Evolutionary conservation across 202 grass and related monocot genomes (phyloP), one percentile per base, ranked within the genome.

Genomic region (Saccharum hybrid): DNA sequence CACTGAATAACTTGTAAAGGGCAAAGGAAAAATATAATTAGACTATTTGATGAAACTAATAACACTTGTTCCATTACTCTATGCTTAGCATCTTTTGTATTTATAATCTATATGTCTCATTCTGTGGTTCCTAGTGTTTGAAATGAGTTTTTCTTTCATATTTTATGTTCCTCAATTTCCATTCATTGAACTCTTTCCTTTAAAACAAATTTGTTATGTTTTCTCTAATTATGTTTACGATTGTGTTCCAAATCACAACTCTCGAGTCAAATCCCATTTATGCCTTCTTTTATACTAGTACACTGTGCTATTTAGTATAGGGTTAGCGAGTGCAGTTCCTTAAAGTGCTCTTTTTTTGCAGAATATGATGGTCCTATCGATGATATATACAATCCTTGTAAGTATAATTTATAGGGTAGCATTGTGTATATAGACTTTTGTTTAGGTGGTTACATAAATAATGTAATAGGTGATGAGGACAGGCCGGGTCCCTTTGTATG

Each of bases 71-170:
- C 48, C 9, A 63, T 63, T 49, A 39, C 39, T 16, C 31, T 40
- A 28, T 72, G 21, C 41, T 40, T 79, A 31, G 49, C 13, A 71
- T 28, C 36, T 2, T 74, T 71, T 77, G 13, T 75, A 19, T 41
- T 5, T 61, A 12, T 19, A 48, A 13, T 14, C 45, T 16, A 4
- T 76, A 76, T n/a, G 65, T 63, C 46, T 30, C 56, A 64, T 78
- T 77, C 51, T 63, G 45, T 78, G 19, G 19, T 51, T 51, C 1
- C 4, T 49, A 61, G 5, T 71, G 6, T 28, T 65, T 16, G 42
- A 66, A 66, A 76, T 1, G 16, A 9, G 16, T 21, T 45, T 54
- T 70, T 22, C 40, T 10, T 30, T 77, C 22, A 31, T 67, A 67
- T n/a, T 67, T 79, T 6, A 40, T 68, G 64, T 26, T 6, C 0